Evolutionary conservation across 1,284 basidiomycete species (phyloP).

Genomic region (Fomitopsis palustris): DNA sequence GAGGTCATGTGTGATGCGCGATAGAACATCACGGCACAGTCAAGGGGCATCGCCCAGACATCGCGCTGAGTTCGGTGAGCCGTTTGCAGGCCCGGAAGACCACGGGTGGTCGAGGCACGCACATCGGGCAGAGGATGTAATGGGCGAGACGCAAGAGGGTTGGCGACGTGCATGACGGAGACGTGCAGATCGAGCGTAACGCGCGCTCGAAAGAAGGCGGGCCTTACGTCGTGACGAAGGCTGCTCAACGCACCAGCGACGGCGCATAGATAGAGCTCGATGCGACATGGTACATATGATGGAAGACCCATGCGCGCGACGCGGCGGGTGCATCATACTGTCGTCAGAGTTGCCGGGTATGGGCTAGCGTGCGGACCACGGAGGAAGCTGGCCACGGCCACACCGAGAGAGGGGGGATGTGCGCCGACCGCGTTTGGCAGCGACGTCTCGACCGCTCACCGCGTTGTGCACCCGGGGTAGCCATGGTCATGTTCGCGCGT

Average conservation of each 20-base stretch:
- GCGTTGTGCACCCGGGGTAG: neutral
- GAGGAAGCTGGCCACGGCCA: neutral
- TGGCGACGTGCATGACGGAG: neutral
- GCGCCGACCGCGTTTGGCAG: neutral
- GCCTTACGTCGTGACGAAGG: neutral
- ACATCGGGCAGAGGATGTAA: neutral
- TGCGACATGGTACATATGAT: neutral
- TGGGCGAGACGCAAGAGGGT: neutral
- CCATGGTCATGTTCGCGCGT: neutral
- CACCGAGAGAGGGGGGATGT: neutral
- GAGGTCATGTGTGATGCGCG: neutral
- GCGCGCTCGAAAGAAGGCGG: neutral
- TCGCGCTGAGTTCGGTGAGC: neutral
- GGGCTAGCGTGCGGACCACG: neutral
- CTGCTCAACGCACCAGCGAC: neutral
- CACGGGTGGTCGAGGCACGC: neutral
- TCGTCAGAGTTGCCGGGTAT: neutral
- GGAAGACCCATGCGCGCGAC: slow-evolving; percentile 2
- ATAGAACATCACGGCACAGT: neutral
- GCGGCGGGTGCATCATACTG: neutral
- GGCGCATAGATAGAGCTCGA: neutral
- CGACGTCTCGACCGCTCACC: neutral
- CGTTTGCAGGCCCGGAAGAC: neutral
- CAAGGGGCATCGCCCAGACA: neutral
- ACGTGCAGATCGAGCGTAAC: neutral